Evolutionary conservation across 345 rosid species (phyloP).

Genomic region (Brassica carinata): DNA sequence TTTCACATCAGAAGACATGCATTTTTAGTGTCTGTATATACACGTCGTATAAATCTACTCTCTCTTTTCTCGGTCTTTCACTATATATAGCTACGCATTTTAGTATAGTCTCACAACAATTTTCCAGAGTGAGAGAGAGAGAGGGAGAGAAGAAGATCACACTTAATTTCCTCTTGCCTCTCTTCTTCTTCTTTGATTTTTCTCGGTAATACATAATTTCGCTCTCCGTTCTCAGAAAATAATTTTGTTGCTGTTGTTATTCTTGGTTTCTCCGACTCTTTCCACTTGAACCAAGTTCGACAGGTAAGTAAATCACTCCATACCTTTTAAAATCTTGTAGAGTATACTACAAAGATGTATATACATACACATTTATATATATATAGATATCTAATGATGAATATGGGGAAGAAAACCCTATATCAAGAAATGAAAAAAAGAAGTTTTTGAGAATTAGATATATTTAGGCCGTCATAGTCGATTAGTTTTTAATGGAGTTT

Average conservation of each 20-base stretch:
- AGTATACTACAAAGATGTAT: not conserved
- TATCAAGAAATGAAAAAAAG: not conserved
- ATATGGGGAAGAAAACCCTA: not conserved
- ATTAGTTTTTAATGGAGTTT: not conserved
- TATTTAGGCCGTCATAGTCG: not conserved
- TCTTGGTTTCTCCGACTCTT: constrained; percentile 33
- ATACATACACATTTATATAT: not conserved
- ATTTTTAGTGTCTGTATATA: not conserved
- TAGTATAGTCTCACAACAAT: constrained; percentile 11
- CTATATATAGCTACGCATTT: constrained; percentile 18
- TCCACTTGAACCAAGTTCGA: constrained; percentile 11
- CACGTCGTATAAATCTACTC: not conserved
- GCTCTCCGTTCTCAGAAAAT: not conserved
- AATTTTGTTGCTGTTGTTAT: not conserved
- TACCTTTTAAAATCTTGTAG: not conserved
- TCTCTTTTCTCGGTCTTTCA: not conserved
- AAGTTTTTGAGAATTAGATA: not conserved
- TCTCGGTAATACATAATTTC: not conserved
- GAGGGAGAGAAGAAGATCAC: not conserved
- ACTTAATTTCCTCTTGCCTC: constrained; percentile 10
- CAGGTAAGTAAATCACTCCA: constrained; percentile 24
- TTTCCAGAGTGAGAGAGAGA: not conserved
- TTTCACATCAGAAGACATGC: not conserved
- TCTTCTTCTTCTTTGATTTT: constrained; percentile 19
- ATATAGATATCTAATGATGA: not conserved